Conservation (phyloP, 495 filamentous ascomycete species). For the Neurospora sublineolata region DNA sequence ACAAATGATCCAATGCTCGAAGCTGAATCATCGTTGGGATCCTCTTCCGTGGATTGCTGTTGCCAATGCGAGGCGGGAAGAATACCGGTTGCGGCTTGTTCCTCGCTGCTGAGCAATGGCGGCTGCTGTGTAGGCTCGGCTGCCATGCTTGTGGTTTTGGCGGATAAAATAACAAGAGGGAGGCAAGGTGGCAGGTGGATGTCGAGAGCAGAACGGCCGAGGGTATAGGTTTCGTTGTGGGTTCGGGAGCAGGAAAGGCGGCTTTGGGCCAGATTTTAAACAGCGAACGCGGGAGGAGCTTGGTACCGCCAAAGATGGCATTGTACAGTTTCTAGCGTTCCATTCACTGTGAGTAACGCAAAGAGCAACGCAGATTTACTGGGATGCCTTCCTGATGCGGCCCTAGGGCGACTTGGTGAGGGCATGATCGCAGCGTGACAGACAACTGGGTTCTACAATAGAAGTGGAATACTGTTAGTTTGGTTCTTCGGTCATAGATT, state of each 20-base stretch:
- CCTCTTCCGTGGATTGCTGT: background rate
- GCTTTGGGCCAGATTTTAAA: background rate
- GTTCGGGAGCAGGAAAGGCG: background rate
- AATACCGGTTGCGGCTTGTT: background rate
- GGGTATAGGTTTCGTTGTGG: background rate
- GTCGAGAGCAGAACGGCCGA: background rate
- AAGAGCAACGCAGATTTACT: background rate
- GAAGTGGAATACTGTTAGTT: too few species aligned
- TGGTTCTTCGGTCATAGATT: background rate
- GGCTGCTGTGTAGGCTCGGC: background rate
- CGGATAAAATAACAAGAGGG: background rate
- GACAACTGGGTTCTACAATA: background rate
- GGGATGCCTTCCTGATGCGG: background rate
- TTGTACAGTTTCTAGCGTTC: background rate
- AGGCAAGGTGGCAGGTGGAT: background rate
- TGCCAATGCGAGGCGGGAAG: conserved; percentile 1
- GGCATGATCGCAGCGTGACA: background rate
- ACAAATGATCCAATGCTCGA: background rate
- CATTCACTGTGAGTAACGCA: background rate
- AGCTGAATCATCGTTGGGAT: background rate
- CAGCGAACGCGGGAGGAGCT: background rate
- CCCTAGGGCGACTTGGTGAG: background rate
- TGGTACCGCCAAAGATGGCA: background rate
- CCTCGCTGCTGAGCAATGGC: background rate
- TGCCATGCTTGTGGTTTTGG: background rate